Evolutionary conservation across 1,284 basidiomycete species (phyloP), one percentile per base, ranked within the genome.

Genomic region (Trichosporon ovoides): DNA sequence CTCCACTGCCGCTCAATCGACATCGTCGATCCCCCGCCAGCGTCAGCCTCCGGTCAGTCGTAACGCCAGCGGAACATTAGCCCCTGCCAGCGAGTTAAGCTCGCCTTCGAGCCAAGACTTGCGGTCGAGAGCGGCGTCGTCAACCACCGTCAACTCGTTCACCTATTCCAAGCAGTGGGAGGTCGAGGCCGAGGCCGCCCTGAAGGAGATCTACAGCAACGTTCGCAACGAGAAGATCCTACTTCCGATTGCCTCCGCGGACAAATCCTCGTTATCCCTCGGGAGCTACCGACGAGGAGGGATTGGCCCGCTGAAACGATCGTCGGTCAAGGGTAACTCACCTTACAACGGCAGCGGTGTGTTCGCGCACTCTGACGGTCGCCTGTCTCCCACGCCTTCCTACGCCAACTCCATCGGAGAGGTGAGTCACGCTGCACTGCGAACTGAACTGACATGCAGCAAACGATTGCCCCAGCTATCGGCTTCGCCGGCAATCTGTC

Each of bases 401-500:
- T 88, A 86, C 69, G 87, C 88, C 1, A 91, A 89, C 7, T 92
- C 90, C 3, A 82, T 87, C 7, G 83, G 88, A 69, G 91, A 93
- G 66, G 88, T 89, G 64, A 64, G 82, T n/a, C n/a, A n/a, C n/a
- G n/a, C n/a, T 72, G 22, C 7, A 43, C 9, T 24, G 13, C 22
- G 16, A 14, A 24, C 55, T 40, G 20, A n/a, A 24, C 43, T 48
- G 11, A 48, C 43, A 34, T 61, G 33, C 40, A 35, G 55, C 53
- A 55, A 35, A 48, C 64, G 3, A 81, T 89, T 52, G 83, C 86
- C 0, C 88, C 89, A 0, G 85, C 91, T 0, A 81, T 97, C 7
- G 95, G 95, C 7, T 98, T 98, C 72, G 95, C 92, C 3, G 94
- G 89, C 58, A 98, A 95, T 59, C 81, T 98, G 20, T 91, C 91